Evolutionary conservation across 805 yeast species (phyloP).

Genomic region (Scheffersomyces ergatensis): DNA sequence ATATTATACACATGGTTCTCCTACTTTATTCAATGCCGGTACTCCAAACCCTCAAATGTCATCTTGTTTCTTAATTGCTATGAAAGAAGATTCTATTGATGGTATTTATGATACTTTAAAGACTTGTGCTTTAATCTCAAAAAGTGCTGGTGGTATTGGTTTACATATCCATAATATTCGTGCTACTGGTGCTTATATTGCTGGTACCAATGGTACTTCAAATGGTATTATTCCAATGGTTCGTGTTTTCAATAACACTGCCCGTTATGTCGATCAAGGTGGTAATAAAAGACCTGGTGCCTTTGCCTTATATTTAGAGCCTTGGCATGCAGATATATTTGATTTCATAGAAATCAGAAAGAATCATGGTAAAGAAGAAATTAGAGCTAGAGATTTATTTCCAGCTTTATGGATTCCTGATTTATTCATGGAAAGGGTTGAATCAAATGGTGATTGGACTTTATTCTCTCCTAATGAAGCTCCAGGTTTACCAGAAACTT

Average conservation of each 20-base stretch:
- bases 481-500: constrained; percentile 52
- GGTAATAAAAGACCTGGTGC: constrained; percentile 69
- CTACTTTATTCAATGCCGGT: constrained; percentile 62
- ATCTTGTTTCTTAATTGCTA: constrained; percentile 61
- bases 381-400: constrained; percentile 61
- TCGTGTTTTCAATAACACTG: constrained; percentile 61
- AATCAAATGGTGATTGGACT: constrained; percentile 55
- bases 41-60: constrained; percentile 61
- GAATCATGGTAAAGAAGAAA: constrained; percentile 64
- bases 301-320: constrained; percentile 58
- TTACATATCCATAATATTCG: constrained; percentile 60
- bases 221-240: constrained; percentile 64
- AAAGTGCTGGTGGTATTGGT: constrained; percentile 65
- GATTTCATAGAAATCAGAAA: constrained; percentile 59
- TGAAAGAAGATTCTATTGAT: constrained; percentile 63
- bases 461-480: constrained; percentile 60
- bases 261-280: constrained; percentile 64
- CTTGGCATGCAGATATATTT: constrained; percentile 62
- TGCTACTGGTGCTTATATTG: constrained; percentile 58
- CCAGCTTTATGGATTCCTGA: constrained; percentile 66
- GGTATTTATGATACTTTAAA: constrained; percentile 62
- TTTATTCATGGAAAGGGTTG: constrained; percentile 60
- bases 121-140: constrained; percentile 60
- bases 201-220: constrained; percentile 63
- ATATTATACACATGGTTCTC: constrained; percentile 61